Conservation (phyloP, 2,329 filamentous ascomycete species). For the Aspergillus clavatus region DNA sequence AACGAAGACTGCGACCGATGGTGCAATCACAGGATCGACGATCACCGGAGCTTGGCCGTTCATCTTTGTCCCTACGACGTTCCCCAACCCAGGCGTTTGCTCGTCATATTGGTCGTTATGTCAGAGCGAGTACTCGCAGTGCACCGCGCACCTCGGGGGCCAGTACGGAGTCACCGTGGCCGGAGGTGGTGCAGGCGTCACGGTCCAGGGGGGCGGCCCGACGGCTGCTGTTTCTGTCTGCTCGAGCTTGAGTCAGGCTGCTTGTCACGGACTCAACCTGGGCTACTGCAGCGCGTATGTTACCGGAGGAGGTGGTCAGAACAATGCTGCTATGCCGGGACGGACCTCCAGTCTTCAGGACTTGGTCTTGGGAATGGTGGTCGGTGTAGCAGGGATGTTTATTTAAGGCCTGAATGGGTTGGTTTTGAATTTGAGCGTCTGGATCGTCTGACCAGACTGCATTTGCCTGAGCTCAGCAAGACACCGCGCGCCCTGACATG, state of each 20-base stretch:
- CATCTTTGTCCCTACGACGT: constrained; percentile 50
- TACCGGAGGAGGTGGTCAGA: constrained; percentile 25
- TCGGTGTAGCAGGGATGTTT: constrained; percentile 46
- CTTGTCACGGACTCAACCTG: constrained; percentile 47
- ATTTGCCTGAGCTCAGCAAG: neutral
- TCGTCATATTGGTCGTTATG: constrained; percentile 52
- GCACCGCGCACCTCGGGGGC: constrained; percentile 44
- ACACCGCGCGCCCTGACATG: constrained; percentile 3
- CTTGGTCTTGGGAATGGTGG: constrained; percentile 37
- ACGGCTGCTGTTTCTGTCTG: constrained; percentile 43
- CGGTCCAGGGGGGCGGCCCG: constrained; percentile 42
- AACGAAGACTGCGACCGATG: constrained; percentile 23
- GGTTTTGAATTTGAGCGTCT: constrained; percentile 11
- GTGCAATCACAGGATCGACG: constrained; percentile 36
- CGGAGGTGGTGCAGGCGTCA: constrained; percentile 47
- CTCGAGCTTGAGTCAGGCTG: constrained; percentile 42
- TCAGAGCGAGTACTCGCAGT: constrained; percentile 44
- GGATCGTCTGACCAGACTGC: too few species aligned
- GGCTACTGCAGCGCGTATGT: constrained; percentile 39
- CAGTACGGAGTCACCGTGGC: constrained; percentile 50
- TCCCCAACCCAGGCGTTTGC: constrained; percentile 48
- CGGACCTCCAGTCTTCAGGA: constrained; percentile 40
- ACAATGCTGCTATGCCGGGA: constrained; percentile 23
- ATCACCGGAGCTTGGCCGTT: constrained; percentile 51
- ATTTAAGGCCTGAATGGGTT: constrained; percentile 18